These are phyloP conservation scores for Gracilaria caudata DNA, from an alignment of 23 red algal species.

Conservation along the genomic window DNA sequence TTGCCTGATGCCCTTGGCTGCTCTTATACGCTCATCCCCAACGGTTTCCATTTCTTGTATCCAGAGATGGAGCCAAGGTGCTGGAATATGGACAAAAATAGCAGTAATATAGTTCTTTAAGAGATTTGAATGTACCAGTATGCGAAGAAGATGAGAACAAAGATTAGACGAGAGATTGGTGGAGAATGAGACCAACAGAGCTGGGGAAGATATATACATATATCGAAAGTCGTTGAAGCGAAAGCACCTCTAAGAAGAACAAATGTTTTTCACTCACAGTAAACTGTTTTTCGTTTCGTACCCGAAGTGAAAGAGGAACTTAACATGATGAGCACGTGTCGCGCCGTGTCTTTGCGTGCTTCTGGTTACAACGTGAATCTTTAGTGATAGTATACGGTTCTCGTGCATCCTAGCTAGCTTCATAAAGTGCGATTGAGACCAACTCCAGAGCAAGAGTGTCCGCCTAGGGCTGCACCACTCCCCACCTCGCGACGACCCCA, in stretches of 20 bases:
- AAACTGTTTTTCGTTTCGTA: neutral
- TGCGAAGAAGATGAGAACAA: neutral
- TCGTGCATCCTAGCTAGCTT: slow-evolving; percentile 22
- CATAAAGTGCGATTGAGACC: neutral
- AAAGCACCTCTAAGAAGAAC: neutral
- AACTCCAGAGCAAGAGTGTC: neutral
- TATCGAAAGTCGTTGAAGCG: neutral
- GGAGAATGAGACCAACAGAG: neutral
- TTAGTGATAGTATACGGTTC: neutral
- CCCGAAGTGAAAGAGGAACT: neutral
- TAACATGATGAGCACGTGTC: neutral
- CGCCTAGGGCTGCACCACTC: neutral
- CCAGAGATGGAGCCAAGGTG: neutral
- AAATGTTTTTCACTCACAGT: neutral
- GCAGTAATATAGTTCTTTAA: neutral
- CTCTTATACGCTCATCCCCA: slow-evolving; percentile 16
- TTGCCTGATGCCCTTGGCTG: slow-evolving; percentile 18
- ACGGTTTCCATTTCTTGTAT: slow-evolving; percentile 22
- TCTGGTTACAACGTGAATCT: slow-evolving; percentile 9
- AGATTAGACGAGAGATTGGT: neutral
- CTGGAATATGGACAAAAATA: too few relatives aligned
- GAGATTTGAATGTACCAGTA: too few relatives aligned
- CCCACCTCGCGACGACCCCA: neutral
- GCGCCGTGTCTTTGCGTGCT: too few relatives aligned
- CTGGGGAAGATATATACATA: neutral